Conservation (phyloP, 345 rosid species). For the Populus deltoides region DNA sequence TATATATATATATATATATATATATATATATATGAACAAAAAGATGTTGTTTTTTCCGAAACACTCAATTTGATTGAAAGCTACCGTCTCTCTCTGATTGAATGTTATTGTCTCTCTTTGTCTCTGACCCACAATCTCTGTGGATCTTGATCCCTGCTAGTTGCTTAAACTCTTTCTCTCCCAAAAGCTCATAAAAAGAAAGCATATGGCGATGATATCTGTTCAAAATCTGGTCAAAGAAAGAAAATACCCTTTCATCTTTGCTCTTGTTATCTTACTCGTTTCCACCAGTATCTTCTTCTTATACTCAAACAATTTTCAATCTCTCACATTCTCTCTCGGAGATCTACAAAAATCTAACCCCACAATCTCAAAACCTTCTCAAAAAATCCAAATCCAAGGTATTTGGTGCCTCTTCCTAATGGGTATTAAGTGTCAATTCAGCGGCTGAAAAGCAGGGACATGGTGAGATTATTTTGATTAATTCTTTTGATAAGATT, state of each 20-base stretch:
- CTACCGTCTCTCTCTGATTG: too few relatives aligned
- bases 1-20: too few relatives aligned
- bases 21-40: too few relatives aligned
- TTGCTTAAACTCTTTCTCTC: background rate
- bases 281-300: slow-evolving; percentile 38
- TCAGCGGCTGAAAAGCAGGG: slow-evolving; percentile 93
- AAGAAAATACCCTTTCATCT: slow-evolving; percentile 44
- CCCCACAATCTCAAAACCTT: background rate
- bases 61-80: too few relatives aligned
- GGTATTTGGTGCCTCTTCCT: slow-evolving; percentile 76
- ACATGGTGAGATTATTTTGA: slow-evolving; percentile 75
- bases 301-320: slow-evolving; percentile 26
- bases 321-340: slow-evolving; percentile 33
- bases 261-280: slow-evolving; percentile 43
- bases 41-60: too few relatives aligned
- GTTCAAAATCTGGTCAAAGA: slow-evolving; percentile 46
- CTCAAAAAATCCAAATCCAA: slow-evolving; percentile 34
- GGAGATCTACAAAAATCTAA: slow-evolving; percentile 7
- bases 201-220: slow-evolving; percentile 45
- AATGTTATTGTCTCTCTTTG: too few relatives aligned
- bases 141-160: background rate
- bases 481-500: slow-evolving; percentile 49
- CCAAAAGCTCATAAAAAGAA: background rate
- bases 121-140: background rate
- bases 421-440: slow-evolving; percentile 59